A percentile compares a stretch with the other conserved stretches of the same genome.
phyloP scores from a whole-genome alignment of 176 grass and related monocot species.

The Phoenix roebelenii region DNA sequence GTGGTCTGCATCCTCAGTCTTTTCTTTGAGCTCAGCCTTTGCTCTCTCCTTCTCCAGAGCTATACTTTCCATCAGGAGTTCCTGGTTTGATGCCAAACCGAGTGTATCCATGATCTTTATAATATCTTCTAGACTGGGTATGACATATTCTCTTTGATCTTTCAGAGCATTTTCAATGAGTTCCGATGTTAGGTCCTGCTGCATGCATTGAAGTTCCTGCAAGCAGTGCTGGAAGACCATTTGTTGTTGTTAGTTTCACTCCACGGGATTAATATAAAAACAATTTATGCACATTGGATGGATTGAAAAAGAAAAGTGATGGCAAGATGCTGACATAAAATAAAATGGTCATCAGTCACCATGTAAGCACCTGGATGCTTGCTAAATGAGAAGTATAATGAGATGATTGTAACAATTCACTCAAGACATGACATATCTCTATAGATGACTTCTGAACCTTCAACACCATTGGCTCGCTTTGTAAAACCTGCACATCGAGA shows the following conservation, averaged over 20 bases:
- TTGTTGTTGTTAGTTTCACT: constrained; percentile 4
- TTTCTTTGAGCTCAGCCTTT: constrained; percentile 26
- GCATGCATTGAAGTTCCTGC: constrained; percentile 23
- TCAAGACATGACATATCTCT: constrained; percentile 26
- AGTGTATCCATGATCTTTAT: constrained; percentile 36
- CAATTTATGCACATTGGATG: too few relatives aligned
- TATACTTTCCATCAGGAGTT: constrained; percentile 38
- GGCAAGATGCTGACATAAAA: too few relatives aligned
- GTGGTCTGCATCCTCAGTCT: constrained; percentile 18
- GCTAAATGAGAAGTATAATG: constrained; percentile 24
- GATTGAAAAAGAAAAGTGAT: too few relatives aligned
- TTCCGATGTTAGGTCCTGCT: constrained; percentile 24
- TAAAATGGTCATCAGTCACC: too few relatives aligned
- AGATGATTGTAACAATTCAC: constrained; percentile 28
- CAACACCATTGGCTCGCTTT: constrained; percentile 27
- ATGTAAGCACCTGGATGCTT: constrained; percentile 24
- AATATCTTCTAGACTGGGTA: constrained; percentile 32
- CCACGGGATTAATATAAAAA: not conserved
- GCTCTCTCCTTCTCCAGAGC: constrained; percentile 35
- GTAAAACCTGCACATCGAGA: constrained; percentile 20
- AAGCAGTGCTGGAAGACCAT: constrained; percentile 25
- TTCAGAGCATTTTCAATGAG: constrained; percentile 28
- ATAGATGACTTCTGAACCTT: constrained; percentile 25
- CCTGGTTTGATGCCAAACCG: constrained; percentile 29
- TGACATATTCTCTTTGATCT: constrained; percentile 29